Evolutionary conservation across 1,139 yeast species (phyloP), one percentile per base, ranked within the genome.

Genomic region (Yamadazyma oceani): DNA sequence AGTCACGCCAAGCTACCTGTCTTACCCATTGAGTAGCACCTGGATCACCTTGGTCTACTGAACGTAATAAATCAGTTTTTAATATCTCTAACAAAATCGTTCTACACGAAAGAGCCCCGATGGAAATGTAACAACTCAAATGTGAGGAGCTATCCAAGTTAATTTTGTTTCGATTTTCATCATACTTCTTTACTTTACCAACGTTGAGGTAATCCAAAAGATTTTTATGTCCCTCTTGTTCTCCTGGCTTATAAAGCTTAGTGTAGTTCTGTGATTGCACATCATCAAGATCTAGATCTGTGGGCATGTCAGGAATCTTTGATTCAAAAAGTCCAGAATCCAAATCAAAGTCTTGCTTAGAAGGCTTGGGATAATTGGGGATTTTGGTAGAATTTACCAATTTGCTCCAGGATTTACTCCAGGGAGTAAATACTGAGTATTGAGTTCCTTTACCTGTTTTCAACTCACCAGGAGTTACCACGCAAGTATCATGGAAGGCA

Each of bases 1-100:
- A 77, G 48, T 78, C 82, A 44, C 82, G 63, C 76, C 80, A 78
- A 1, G 81, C 78, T 6, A 78, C 60, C 51, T 78, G 80, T 27
- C 81, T 63, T 12, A 75, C 61, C 62, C 74, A 75, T 32, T 66
- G 68, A 14, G 62, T 58, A 12, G 61, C 50, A 10, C 74, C 69
- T 2, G 50, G 42, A 37, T 61, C 57, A 24, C 66, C 62, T 12
- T 46, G 38, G 32, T 55, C 63, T 30, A 64, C 49, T 14, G 51
- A 37, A 26, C 54, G 52, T 9, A 51, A 36, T 9, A 56, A 42
- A 33, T 55, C 54, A 14, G 53, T 45, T n/a, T 58, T 55, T 11
- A 55, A 40, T 15, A 63, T 49, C 37, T 54, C 48, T 24, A 48
- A 39, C 21, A 74, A 51, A 4, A 74, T 60, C 7, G 66, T 55